phyloP scores from a whole-genome alignment of 441 rosid genomes.

The Francoa sonchifolia region DNA sequence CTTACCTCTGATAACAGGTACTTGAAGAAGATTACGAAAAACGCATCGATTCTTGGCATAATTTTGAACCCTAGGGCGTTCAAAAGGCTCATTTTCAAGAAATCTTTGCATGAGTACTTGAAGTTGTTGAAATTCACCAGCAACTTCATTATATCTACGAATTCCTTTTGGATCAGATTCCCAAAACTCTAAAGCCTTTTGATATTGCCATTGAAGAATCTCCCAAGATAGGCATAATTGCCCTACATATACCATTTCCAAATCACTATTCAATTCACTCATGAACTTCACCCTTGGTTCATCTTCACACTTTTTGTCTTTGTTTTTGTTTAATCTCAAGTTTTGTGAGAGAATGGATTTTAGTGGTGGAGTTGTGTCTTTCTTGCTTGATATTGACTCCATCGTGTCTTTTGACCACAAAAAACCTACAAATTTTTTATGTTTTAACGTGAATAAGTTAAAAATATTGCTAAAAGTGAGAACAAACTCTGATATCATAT shows the following conservation, averaged over 20 bases:
- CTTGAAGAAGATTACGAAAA: constrained; percentile 75
- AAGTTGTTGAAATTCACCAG: constrained; percentile 77
- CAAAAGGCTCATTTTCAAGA: constrained; percentile 68
- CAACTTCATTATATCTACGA: constrained; percentile 60
- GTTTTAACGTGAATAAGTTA: too few species aligned
- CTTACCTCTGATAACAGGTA: constrained; percentile 77
- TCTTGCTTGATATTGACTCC: constrained; percentile 26
- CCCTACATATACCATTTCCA: constrained; percentile 81
- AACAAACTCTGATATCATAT: too few species aligned
- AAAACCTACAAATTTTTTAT: constrained; percentile 44
- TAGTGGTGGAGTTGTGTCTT: constrained; percentile 22
- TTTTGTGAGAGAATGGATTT: constrained; percentile 36
- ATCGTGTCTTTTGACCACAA: constrained; percentile 54
- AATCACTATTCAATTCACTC: constrained; percentile 46
- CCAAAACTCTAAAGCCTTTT: constrained; percentile 55
- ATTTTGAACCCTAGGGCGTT: constrained; percentile 68
- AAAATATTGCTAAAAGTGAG: too few species aligned
- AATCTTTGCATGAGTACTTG: constrained; percentile 82
- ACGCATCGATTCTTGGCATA: constrained; percentile 59
- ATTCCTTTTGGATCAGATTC: constrained; percentile 48
- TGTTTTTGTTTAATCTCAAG: constrained; percentile 29
- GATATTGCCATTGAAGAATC: constrained; percentile 86
- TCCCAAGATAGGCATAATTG: constrained; percentile 97
- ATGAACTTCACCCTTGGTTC: constrained; percentile 47
- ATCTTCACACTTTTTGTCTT: constrained; percentile 30